phyloP scores from a whole-genome alignment of 305 asterid genomes.

The Plantago lanceolata region DNA sequence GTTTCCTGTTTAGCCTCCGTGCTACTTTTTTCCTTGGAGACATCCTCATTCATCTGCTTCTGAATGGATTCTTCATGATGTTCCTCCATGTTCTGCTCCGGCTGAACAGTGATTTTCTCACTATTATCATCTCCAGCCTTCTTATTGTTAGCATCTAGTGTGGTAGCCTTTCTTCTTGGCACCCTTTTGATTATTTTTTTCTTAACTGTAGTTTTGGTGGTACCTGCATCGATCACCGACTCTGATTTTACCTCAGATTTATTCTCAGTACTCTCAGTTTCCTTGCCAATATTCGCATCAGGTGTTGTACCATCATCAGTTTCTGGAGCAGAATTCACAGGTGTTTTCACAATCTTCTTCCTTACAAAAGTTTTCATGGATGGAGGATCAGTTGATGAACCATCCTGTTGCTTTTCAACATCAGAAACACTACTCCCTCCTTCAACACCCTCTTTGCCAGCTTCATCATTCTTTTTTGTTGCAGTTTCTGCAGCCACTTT shows the following conservation, averaged over 20 bases:
- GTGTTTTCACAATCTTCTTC: conserved; percentile 54
- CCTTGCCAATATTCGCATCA: conserved; percentile 39
- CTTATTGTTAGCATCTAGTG: conserved; percentile 39
- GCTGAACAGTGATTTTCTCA: conserved; percentile 28
- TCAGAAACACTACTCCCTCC: conserved; percentile 40
- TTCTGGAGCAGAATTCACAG: conserved; percentile 30
- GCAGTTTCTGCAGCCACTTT: conserved; percentile 43
- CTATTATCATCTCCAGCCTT: conserved; percentile 38
- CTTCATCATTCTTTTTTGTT: conserved; percentile 36
- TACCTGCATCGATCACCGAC: conserved; percentile 37
- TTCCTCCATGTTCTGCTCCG: conserved; percentile 30
- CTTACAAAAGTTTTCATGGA: conserved; percentile 56
- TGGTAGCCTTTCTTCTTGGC: conserved; percentile 51
- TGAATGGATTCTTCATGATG: conserved; percentile 34
- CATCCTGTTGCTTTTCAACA: conserved; percentile 45
- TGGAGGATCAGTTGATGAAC: conserved; percentile 38
- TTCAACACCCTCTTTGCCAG: conserved; percentile 36
- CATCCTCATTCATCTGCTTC: conserved; percentile 27
- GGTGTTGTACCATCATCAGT: conserved; percentile 32
- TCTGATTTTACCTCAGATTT: conserved; percentile 37
- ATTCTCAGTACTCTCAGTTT: conserved; percentile 39
- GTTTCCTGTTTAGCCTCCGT: conserved; percentile 27
- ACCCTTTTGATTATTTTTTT: conserved; percentile 72
- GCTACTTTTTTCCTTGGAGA: conserved; percentile 28
- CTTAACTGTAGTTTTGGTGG: conserved; percentile 54